Conservation (phyloP, 805 yeast genomes). For the Monosporozyma aquatica region DNA sequence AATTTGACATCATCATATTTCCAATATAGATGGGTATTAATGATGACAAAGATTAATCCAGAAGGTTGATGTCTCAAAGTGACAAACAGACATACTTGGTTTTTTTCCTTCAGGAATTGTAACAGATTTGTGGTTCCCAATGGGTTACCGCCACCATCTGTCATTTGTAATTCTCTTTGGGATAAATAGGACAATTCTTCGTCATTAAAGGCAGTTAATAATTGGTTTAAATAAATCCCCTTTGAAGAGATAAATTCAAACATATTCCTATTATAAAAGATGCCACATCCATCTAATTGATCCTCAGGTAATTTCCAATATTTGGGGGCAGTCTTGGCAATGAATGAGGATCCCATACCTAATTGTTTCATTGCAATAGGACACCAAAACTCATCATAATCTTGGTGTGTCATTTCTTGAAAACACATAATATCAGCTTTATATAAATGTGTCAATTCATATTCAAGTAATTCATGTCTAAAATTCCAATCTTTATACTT, state of each 20-base stretch:
- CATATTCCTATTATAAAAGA: conserved; percentile 41
- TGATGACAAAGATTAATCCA: conserved; percentile 34
- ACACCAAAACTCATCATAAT: conserved; percentile 37
- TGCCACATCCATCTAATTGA: conserved; percentile 50
- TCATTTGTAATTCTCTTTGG: conserved; percentile 16
- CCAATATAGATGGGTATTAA: conserved; percentile 61
- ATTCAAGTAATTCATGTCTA: conserved; percentile 37
- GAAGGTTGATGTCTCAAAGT: conserved; percentile 39
- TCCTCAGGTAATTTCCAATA: conserved; percentile 43
- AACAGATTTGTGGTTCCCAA: conserved; percentile 20
- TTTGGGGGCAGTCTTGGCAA: conserved; percentile 41
- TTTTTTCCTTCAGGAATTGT: conserved; percentile 36
- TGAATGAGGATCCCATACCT: conserved; percentile 41
- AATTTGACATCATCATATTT: conserved; percentile 46
- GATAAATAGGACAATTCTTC: conserved; percentile 22
- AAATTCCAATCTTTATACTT: conserved; percentile 41
- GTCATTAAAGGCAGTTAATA: conserved; percentile 24
- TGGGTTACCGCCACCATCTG: conserved; percentile 27
- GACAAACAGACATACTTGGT: conserved; percentile 50
- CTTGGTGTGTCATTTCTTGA: conserved; percentile 41
- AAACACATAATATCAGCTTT: conserved; percentile 51
- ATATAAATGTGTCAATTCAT: conserved; percentile 28
- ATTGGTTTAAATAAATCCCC: conserved; percentile 29
- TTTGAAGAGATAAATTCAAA: conserved; percentile 35
- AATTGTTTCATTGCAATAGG: conserved; percentile 17